Conservation (phyloP, 768 basidiomycete genomes). For the Leucosporidium yakuticum region DNA sequence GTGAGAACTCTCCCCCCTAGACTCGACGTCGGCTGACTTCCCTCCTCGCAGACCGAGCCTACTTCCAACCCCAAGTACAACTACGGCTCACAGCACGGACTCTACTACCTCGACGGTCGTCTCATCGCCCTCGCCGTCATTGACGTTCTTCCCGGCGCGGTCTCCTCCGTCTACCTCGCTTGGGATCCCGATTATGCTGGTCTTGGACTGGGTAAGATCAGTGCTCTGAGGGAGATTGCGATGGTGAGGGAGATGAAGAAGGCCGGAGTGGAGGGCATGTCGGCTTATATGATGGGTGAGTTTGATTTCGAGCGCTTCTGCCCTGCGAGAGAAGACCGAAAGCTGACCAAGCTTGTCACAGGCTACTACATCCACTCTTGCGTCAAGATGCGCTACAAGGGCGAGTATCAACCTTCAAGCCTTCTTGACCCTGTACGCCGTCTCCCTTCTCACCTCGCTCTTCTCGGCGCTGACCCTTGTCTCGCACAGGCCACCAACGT, state of each 20-base stretch:
- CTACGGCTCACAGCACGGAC: constrained; percentile 90
- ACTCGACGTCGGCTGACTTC: background rate
- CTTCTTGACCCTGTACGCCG: constrained; percentile 29
- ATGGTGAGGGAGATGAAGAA: constrained; percentile 68
- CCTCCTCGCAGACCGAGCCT: constrained; percentile 48
- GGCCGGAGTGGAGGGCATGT: constrained; percentile 60
- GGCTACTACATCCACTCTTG: constrained; percentile 86
- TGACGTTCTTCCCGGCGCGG: constrained; percentile 79
- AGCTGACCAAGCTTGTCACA: constrained; percentile 40
- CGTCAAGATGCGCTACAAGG: constrained; percentile 93
- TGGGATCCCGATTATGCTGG: constrained; percentile 67
- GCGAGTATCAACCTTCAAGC: constrained; percentile 65
- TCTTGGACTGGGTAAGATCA: constrained; percentile 77
- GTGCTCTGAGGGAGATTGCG: constrained; percentile 72
- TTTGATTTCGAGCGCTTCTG: background rate
- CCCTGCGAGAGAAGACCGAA: background rate
- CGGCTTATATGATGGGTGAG: constrained; percentile 78
- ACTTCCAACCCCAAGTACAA: constrained; percentile 51
- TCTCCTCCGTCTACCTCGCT: constrained; percentile 81
- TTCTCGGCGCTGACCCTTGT: background rate
- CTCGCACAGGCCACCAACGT: constrained; percentile 62
- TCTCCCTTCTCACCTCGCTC: background rate
- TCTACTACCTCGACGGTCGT: constrained; percentile 73
- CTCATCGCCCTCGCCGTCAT: constrained; percentile 81
- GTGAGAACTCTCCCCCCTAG: constrained; percentile 48